phyloP scores from a whole-genome alignment of 441 rosid genomes.

The Gossypium aridum region DNA sequence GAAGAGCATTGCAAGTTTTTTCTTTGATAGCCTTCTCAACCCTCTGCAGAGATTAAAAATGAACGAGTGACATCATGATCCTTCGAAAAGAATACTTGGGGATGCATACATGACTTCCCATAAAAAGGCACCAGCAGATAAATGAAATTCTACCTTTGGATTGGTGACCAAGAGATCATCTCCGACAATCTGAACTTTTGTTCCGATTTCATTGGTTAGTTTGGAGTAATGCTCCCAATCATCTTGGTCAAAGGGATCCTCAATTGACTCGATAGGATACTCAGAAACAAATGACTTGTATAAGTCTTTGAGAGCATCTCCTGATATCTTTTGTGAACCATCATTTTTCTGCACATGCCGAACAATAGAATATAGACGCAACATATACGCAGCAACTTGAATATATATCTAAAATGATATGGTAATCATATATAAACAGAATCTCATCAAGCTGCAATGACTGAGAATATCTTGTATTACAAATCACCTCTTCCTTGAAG shows the following conservation, averaged over 20 bases:
- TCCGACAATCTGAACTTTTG: not conserved
- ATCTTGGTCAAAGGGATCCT: not conserved
- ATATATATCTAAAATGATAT: not conserved
- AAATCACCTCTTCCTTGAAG: not conserved
- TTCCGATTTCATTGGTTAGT: not conserved
- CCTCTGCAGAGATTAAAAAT: not conserved
- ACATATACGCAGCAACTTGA: too few relatives aligned
- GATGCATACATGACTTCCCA: not conserved
- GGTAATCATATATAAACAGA: not conserved
- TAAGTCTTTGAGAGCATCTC: not conserved
- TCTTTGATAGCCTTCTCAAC: not conserved
- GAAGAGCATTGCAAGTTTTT: not conserved
- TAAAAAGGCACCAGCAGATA: not conserved
- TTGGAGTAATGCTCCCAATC: not conserved
- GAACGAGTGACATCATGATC: not conserved
- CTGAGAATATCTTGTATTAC: not conserved
- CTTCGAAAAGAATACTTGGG: not conserved
- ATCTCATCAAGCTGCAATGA: not conserved
- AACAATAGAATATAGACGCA: not conserved
- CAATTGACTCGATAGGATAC: not conserved
- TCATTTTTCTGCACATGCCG: not conserved
- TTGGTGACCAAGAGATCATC: constrained; percentile 1
- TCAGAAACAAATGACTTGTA: not conserved
- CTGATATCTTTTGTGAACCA: not conserved
- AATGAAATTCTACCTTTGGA: not conserved